These are phyloP conservation scores for Pythium inflatum DNA, from an alignment of 352 stramenopile genomes.

Conservation along the genomic window DNA sequence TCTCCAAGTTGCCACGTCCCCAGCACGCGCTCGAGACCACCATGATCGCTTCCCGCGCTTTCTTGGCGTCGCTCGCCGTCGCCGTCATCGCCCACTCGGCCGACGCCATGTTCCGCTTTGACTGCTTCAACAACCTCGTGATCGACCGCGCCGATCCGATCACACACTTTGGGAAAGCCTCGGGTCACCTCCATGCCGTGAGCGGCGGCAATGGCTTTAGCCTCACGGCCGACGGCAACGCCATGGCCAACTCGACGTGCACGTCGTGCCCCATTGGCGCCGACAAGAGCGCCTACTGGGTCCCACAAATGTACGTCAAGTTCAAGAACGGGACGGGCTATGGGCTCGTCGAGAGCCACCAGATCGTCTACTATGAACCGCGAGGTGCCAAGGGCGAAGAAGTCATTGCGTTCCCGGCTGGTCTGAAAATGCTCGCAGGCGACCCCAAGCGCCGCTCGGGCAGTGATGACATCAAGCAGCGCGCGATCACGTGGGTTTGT, in stretches of 20 bases:
- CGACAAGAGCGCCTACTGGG: slow-evolving; percentile 58
- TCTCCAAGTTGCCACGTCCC: not conserved
- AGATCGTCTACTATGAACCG: slow-evolving; percentile 59
- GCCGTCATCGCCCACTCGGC: not conserved
- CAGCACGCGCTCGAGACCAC: not conserved
- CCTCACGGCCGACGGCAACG: slow-evolving; percentile 40
- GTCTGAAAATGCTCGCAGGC: slow-evolving; percentile 55
- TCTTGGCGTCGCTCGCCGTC: not conserved
- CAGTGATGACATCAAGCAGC: slow-evolving; percentile 44
- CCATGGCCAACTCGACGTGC: slow-evolving; percentile 49
- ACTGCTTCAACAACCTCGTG: slow-evolving; percentile 64
- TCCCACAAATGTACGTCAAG: slow-evolving; percentile 53
- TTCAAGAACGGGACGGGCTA: slow-evolving; percentile 65
- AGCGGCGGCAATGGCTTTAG: slow-evolving; percentile 60
- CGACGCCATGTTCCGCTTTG: slow-evolving; percentile 30
- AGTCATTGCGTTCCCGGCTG: slow-evolving; percentile 47
- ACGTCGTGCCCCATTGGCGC: slow-evolving; percentile 55
- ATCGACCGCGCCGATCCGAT: slow-evolving; percentile 57
- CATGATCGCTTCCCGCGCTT: not conserved
- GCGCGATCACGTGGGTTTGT: slow-evolving; percentile 51
- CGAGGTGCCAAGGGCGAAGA: slow-evolving; percentile 39
- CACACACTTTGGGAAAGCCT: slow-evolving; percentile 32
- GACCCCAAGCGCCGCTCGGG: slow-evolving; percentile 40
- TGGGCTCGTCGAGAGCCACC: slow-evolving; percentile 51
- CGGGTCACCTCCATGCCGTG: slow-evolving; percentile 46